Evolutionary conservation across 202 grass and related monocot species (phyloP).

Genomic region (Saccharum hybrid): DNA sequence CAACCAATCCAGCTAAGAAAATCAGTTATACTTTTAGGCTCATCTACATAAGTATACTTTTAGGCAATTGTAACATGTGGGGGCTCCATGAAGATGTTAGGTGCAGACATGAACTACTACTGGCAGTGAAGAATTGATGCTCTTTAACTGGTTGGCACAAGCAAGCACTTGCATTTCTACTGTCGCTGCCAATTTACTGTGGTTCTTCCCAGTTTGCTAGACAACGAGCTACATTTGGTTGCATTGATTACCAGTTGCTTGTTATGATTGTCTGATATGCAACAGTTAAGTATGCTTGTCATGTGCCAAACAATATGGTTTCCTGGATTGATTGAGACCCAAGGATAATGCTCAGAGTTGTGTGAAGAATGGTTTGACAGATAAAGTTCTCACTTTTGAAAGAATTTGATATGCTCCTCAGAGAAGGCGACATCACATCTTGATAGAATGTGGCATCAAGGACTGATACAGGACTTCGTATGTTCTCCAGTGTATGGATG

Average conservation of each 20-base stretch:
- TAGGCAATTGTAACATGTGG: slow-evolving; percentile 34
- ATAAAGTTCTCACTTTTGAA: slow-evolving; percentile 57
- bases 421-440: slow-evolving; percentile 39
- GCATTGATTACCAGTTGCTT: slow-evolving; percentile 55
- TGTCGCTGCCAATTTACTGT: slow-evolving; percentile 23
- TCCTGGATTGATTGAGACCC: slow-evolving; percentile 26
- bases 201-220: slow-evolving; percentile 5
- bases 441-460: slow-evolving; percentile 58
- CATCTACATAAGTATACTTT: slow-evolving; percentile 36
- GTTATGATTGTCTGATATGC: slow-evolving; percentile 14
- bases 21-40: slow-evolving; percentile 24
- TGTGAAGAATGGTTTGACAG: slow-evolving; percentile 16
- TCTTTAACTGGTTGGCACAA: slow-evolving; percentile 14
- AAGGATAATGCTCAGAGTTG: neutral
- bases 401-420: slow-evolving; percentile 55
- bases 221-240: slow-evolving; percentile 35
- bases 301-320: slow-evolving; percentile 44
- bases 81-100: slow-evolving; percentile 38
- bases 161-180: slow-evolving; percentile 35
- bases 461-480: slow-evolving; percentile 63
- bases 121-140: slow-evolving; percentile 24
- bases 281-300: slow-evolving; percentile 61
- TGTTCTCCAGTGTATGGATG: slow-evolving; percentile 37
- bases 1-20: slow-evolving; percentile 19
- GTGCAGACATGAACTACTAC: slow-evolving; percentile 32